Evolutionary conservation across 176 grass and related monocot species (phyloP), one percentile per base, ranked within the genome.

Genomic region (Oryza punctata): DNA sequence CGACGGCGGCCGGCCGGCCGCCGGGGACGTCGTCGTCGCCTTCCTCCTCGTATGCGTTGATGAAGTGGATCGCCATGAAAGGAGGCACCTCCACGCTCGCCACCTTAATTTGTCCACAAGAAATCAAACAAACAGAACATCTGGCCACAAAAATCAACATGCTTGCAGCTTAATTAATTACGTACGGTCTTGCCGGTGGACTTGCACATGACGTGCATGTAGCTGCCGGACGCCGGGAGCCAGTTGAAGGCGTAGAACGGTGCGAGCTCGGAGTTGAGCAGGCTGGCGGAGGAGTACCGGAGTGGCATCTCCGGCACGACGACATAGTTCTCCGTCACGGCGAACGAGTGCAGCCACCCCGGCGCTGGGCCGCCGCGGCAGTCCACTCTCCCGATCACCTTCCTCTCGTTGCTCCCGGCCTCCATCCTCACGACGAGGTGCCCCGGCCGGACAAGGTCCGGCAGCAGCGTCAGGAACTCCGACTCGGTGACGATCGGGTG

Each of bases 291-390:
- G 10, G 85, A 93, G 82, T 94, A 92, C 43, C 93, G 67, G 35
- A 94, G 57, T 21, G 90, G 85, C 93, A 90, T 92, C 80, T 94
- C 87, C 79, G 90, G 93, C 63, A 94, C 73, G 26, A 94, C 33
- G 28, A 89, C 63, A 59, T 82, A 94, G 12, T 85, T 78, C 19
- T 91, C 92, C 3, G 90, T 92, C 29, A 81, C 82, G 38, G 90
- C 81, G 66, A 94, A 94, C 35, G 90, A 92, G 80, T 94, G 93
- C 65, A 94, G 57, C 93, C 90, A 94, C 6, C 87, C 87, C 3
- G 93, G 87, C 63, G 75, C 47, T 27, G 84, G 72, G 19, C 90
- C 70, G 44, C 87, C 89, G 10, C 92, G 84, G 81, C 92, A 91
- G 27, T 70, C 47, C 44, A 94, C 84, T 15, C 84, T 75, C 23